Percentiles rank a stretch among this genome's conserved stretches.
These are phyloP conservation scores for Colletotrichum chrysophilum DNA, from an alignment of 2,329 filamentous ascomycete genomes.

Conservation along the genomic window DNA sequence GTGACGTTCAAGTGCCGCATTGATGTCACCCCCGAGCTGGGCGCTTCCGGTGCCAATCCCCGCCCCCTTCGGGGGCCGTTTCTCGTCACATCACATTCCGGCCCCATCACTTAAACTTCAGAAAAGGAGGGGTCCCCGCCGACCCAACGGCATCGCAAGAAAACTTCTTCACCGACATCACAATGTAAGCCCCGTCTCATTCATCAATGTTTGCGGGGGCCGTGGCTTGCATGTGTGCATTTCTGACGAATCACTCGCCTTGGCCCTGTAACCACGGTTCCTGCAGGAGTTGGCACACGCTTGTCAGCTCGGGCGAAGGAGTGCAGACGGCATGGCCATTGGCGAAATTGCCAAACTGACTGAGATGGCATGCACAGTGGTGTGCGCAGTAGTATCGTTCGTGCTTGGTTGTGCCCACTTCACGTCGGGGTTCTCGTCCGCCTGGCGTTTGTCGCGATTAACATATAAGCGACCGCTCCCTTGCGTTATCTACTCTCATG, in stretches of 20 bases:
- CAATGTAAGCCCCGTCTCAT: neutral
- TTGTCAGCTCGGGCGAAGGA: neutral
- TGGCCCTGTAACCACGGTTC: neutral
- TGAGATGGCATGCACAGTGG: neutral
- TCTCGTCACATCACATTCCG: constrained; percentile 16
- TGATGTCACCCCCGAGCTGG: constrained; percentile 1
- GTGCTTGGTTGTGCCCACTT: neutral
- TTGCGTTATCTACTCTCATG: neutral
- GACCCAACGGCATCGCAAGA: neutral
- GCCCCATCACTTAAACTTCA: neutral
- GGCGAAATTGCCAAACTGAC: neutral
- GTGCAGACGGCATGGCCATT: neutral
- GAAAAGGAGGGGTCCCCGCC: neutral
- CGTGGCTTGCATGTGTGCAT: neutral
- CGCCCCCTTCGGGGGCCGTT: neutral
- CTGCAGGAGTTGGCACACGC: neutral
- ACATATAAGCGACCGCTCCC: neutral
- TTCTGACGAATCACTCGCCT: neutral
- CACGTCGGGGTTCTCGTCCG: neutral
- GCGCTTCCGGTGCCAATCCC: constrained; percentile 22
- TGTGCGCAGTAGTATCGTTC: neutral
- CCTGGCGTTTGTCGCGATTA: neutral
- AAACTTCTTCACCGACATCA: neutral
- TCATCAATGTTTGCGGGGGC: neutral
- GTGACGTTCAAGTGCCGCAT: neutral